These are phyloP conservation scores for Myriangium duriaei DNA, from an alignment of 2,329 filamentous ascomycete genomes.

Conservation along the genomic window DNA sequence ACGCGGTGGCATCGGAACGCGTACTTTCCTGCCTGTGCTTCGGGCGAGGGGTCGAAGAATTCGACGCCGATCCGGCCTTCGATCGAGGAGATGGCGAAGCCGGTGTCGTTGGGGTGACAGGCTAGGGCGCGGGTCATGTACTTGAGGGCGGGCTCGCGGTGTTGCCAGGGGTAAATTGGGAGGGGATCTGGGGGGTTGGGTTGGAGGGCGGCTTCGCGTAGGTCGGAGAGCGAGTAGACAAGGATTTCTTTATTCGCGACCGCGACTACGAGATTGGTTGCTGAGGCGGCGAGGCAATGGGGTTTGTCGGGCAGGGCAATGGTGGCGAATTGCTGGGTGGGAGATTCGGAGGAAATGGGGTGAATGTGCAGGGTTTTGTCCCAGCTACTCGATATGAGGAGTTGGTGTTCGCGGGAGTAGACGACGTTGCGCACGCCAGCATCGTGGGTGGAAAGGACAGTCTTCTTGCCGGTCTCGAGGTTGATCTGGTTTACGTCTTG, in stretches of 20 bases:
- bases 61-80: constrained; percentile 94
- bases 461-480: constrained; percentile 58
- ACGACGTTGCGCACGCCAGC: constrained; percentile 72
- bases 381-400: constrained; percentile 87
- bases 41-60: constrained; percentile 84
- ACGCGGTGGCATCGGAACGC: constrained; percentile 98
- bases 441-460: constrained; percentile 63
- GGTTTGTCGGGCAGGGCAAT: constrained; percentile 61
- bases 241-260: constrained; percentile 90
- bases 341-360: constrained; percentile 34
- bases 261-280: constrained; percentile 82
- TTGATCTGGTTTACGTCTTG: constrained; percentile 68
- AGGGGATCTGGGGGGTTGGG: constrained; percentile 25
- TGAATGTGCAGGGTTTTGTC: constrained; percentile 83
- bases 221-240: constrained; percentile 75
- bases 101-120: constrained; percentile 93
- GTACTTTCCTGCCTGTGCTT: constrained; percentile 86
- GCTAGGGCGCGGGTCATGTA: constrained; percentile 89
- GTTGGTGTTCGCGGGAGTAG: constrained; percentile 64
- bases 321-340: constrained; percentile 16
- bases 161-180: constrained; percentile 71
- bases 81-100: constrained; percentile 84
- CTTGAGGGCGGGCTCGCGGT: constrained; percentile 84
- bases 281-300: constrained; percentile 66
- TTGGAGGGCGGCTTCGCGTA: constrained; percentile 32